phyloP scores from a whole-genome alignment of 768 basidiomycete genomes.

The Symmetrospora coprosmae region DNA sequence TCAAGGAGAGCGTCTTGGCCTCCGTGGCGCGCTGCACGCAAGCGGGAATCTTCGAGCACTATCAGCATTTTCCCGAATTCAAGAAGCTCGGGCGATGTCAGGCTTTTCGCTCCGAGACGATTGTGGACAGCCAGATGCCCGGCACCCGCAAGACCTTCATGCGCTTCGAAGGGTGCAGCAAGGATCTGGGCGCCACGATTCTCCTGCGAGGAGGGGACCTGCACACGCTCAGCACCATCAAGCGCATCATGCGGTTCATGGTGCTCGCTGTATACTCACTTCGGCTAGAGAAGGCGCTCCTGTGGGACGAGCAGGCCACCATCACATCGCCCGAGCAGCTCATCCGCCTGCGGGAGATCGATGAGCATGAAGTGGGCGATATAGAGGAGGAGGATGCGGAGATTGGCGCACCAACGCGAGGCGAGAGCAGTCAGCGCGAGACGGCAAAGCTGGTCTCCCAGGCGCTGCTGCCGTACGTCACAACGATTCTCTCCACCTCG shows the following conservation, averaged over 20 bases:
- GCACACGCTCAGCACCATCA: slow-evolving; percentile 65
- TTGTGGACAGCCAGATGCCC: slow-evolving; percentile 86
- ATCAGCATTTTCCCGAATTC: slow-evolving; percentile 49
- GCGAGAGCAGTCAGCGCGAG: not conserved
- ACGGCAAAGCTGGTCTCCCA: slow-evolving; percentile 2
- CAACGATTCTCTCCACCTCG: slow-evolving; percentile 82
- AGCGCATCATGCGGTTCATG: slow-evolving; percentile 83
- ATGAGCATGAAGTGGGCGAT: slow-evolving; percentile 45
- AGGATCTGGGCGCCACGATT: slow-evolving; percentile 87
- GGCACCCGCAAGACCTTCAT: slow-evolving; percentile 87
- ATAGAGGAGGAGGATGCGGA: not conserved
- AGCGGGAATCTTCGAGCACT: slow-evolving; percentile 84
- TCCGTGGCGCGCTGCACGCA: slow-evolving; percentile 88
- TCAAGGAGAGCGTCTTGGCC: slow-evolving; percentile 73
- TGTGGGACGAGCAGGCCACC: slow-evolving; percentile 38
- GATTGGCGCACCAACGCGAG: not conserved
- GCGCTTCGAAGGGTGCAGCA: slow-evolving; percentile 91
- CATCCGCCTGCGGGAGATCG: slow-evolving; percentile 55
- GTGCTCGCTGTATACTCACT: slow-evolving; percentile 83
- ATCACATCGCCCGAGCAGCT: slow-evolving; percentile 33
- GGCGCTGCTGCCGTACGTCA: slow-evolving; percentile 58
- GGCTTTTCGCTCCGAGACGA: slow-evolving; percentile 76
- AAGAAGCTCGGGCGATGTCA: slow-evolving; percentile 55
- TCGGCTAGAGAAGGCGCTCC: slow-evolving; percentile 58
- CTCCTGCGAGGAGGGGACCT: slow-evolving; percentile 74